These are phyloP conservation scores for Mytilinidion resinicola DNA, from an alignment of 495 filamentous ascomycete genomes.

Conservation along the genomic window DNA sequence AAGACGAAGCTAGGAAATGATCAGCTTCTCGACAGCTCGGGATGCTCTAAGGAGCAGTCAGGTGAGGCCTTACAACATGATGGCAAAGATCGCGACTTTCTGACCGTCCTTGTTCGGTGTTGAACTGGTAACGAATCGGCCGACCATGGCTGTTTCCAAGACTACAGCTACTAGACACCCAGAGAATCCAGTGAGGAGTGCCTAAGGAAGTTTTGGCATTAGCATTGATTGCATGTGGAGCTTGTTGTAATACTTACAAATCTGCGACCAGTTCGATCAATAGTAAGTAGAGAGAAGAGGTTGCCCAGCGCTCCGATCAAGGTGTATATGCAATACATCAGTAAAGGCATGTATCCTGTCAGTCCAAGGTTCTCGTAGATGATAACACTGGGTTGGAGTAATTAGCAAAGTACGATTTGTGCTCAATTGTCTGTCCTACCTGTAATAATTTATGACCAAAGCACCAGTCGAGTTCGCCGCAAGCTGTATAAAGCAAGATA, in stretches of 20 bases:
- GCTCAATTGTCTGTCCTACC: background rate
- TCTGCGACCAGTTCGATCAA: conserved; percentile 27
- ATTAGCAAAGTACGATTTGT: no score
- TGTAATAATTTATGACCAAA: conserved; percentile 28
- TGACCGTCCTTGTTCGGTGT: conserved; percentile 17
- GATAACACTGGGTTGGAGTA: background rate
- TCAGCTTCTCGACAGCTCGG: background rate
- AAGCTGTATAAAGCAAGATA: conserved; percentile 25
- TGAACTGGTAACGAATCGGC: conserved; percentile 12
- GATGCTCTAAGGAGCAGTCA: background rate
- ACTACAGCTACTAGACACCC: conserved; percentile 24
- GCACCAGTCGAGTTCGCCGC: conserved; percentile 26
- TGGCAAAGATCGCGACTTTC: conserved; percentile 28
- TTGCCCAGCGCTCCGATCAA: conserved; percentile 29
- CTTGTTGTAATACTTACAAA: conserved; percentile 12
- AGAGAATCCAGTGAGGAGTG: conserved; percentile 26
- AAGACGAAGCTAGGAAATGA: conserved; percentile 9
- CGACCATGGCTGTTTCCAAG: conserved; percentile 31
- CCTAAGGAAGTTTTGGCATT: conserved; percentile 1
- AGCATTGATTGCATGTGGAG: background rate
- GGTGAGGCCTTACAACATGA: conserved; percentile 15
- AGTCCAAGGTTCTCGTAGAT: conserved; percentile 28
- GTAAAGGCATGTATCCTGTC: conserved; percentile 18
- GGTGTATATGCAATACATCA: conserved; percentile 29
- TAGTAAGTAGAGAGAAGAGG: conserved; percentile 24